Conservation (phyloP, 2,329 filamentous ascomycete species). For the Fusarium nisikadoi region DNA sequence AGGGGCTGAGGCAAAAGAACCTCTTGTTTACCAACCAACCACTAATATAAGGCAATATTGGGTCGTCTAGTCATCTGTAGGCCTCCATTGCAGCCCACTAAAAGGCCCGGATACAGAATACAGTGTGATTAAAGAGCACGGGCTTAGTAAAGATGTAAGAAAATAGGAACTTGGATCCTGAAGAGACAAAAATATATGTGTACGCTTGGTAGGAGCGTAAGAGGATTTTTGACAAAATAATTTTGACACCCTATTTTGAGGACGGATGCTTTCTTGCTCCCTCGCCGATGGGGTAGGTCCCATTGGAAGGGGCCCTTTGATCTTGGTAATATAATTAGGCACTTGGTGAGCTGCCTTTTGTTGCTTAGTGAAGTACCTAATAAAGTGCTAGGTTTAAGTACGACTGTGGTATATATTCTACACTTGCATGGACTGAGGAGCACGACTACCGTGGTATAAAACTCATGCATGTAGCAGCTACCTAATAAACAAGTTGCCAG, state of each 20-base stretch:
- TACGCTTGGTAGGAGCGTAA: neutral
- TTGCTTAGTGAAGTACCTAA: neutral
- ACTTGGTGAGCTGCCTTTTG: neutral
- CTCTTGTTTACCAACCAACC: conserved; percentile 20
- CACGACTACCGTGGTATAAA: neutral
- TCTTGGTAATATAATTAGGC: neutral
- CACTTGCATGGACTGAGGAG: neutral
- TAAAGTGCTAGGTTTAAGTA: neutral
- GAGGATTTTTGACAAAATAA: neutral
- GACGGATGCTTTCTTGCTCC: neutral
- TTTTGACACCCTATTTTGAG: neutral
- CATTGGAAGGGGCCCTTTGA: neutral
- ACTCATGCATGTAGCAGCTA: neutral
- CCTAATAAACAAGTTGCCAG: neutral
- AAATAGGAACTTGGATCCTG: neutral
- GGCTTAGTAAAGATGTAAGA: neutral
- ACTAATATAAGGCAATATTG: conserved; percentile 24
- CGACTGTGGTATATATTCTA: neutral
- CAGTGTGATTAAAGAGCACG: conserved; percentile 7
- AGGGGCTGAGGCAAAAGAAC: conserved; percentile 22
- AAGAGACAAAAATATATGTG: neutral
- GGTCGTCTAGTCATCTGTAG: conserved; percentile 13
- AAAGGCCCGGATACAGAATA: conserved; percentile 23
- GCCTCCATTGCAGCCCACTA: conserved; percentile 19
- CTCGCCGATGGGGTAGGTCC: neutral